Evolutionary conservation across 2,329 filamentous ascomycete species (phyloP), one percentile per base, ranked within the genome.

Genomic region (Aspergillus vadensis): DNA sequence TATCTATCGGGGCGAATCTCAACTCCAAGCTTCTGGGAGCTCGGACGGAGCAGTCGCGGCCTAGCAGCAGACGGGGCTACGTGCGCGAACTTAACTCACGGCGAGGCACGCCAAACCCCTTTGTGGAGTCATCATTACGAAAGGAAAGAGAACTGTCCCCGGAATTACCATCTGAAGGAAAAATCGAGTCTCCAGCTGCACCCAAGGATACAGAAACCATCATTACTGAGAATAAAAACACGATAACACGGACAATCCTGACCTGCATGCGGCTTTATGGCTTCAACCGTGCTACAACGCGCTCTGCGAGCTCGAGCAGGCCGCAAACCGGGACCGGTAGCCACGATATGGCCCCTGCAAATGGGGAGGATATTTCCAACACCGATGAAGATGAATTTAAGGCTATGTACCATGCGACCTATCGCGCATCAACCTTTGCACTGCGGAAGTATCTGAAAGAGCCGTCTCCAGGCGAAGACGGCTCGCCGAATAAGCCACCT

Each of bases 231-330:
- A 79, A 79, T 50, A 79, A 79, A 59, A 73, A 74, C 43, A 67
- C 75, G 19, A 74, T 79, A 32, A 77, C 75, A 8, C 74, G 77
- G 49, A 79, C 76, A 2, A 78, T 79, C 7, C 62, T 79, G 56
- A 79, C 77, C 1, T 78, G 76, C 60, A 77, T 79, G 76, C 76
- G 77, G 10, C 64, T 79, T 4, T 79, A 79, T 57, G 77, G 77
- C 1, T 79, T 73, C 61, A 73, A 78, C 65, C 74, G 77, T 19
- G 65, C 73, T 5, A 65, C 67, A 5, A 65, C 60, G 23, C 70
- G 69, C 32, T 62, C 69, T 5, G 61, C 65, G 6, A 51, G 51
- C 38, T 63, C 61, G n/a, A 62, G 54, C 52, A 71, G 69, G 39
- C 58, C 60, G 23, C 21, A 63, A 15, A 56, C 50, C 19, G 38